Conservation (phyloP, 73 alveolate genomes). For the Paramecium bursaria region DNA sequence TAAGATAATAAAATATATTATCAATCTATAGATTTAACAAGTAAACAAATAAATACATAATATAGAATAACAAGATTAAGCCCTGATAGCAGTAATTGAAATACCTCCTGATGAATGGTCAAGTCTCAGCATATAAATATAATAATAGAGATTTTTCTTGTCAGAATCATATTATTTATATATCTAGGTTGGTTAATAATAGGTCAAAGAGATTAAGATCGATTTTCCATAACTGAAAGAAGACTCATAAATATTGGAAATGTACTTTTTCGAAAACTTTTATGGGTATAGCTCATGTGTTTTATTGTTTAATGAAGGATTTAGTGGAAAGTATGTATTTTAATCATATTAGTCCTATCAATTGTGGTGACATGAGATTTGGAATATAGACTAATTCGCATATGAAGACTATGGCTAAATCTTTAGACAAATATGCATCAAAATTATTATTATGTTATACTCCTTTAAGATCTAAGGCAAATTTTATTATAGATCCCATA, state of each 20-base stretch:
- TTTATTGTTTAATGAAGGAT: slow-evolving; percentile 48
- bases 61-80: slow-evolving; percentile 1
- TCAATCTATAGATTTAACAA: slow-evolving; percentile 24
- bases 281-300: slow-evolving; percentile 26
- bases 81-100: slow-evolving; percentile 1
- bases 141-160: background rate
- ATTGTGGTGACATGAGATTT: slow-evolving; percentile 31
- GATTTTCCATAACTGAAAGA: slow-evolving; percentile 21
- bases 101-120: slow-evolving; percentile 44
- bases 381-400: slow-evolving; percentile 48
- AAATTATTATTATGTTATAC: slow-evolving; percentile 42
- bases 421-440: background rate
- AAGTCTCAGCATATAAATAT: background rate
- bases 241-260: slow-evolving; percentile 21
- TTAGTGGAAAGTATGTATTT: slow-evolving; percentile 49
- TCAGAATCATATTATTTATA: slow-evolving; percentile 5
- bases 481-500: slow-evolving; percentile 52
- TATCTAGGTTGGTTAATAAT: slow-evolving; percentile 11
- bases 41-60: background rate
- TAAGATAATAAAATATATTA: slow-evolving; percentile 22
- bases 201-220: slow-evolving; percentile 29
- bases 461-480: slow-evolving; percentile 54
- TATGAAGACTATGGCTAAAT: slow-evolving; percentile 15
- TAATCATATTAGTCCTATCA: slow-evolving; percentile 13
- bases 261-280: slow-evolving; percentile 12